phyloP scores from a whole-genome alignment of 2,329 filamentous ascomycete species.

The Tolypocladium pustulatum region DNA sequence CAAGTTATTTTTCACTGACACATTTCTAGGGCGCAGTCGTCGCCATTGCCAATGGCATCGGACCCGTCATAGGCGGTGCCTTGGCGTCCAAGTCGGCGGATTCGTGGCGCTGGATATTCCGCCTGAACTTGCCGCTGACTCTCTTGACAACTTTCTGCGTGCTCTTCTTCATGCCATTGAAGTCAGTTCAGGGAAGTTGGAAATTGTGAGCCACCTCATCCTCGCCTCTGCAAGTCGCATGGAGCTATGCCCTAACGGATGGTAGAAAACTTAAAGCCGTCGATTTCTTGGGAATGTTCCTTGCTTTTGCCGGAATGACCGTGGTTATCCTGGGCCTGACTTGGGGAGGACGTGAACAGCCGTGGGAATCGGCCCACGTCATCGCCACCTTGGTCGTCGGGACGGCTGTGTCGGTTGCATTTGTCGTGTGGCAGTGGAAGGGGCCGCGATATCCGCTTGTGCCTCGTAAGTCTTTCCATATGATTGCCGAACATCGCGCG shows the following conservation, averaged over 20 bases:
- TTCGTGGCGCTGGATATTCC: slow-evolving; percentile 44
- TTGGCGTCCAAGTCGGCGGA: slow-evolving; percentile 32
- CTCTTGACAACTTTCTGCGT: slow-evolving; percentile 33
- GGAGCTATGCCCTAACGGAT: not conserved
- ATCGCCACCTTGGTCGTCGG: slow-evolving; percentile 44
- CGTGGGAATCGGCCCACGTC: slow-evolving; percentile 44
- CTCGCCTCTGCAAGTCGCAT: not conserved
- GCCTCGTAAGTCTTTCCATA: slow-evolving; percentile 21
- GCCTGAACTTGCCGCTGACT: slow-evolving; percentile 42
- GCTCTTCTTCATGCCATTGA: slow-evolving; percentile 46
- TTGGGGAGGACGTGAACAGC: slow-evolving; percentile 49
- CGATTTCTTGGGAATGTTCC: slow-evolving; percentile 36
- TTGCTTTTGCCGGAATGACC: slow-evolving; percentile 34
- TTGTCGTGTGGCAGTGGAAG: slow-evolving; percentile 43
- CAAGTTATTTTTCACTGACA: not conserved
- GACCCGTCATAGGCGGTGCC: slow-evolving; percentile 42
- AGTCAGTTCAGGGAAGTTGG: slow-evolving; percentile 42
- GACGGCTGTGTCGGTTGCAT: slow-evolving; percentile 30
- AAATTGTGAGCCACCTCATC: slow-evolving; percentile 18
- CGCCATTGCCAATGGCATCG: slow-evolving; percentile 42
- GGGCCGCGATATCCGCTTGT: slow-evolving; percentile 36
- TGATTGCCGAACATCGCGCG: not conserved
- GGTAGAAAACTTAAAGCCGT: slow-evolving; percentile 36
- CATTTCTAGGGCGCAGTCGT: slow-evolving; percentile 32
- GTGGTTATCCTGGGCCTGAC: slow-evolving; percentile 39